Conservation (phyloP, 257 asterid species). For the Jasminum sambac region DNA sequence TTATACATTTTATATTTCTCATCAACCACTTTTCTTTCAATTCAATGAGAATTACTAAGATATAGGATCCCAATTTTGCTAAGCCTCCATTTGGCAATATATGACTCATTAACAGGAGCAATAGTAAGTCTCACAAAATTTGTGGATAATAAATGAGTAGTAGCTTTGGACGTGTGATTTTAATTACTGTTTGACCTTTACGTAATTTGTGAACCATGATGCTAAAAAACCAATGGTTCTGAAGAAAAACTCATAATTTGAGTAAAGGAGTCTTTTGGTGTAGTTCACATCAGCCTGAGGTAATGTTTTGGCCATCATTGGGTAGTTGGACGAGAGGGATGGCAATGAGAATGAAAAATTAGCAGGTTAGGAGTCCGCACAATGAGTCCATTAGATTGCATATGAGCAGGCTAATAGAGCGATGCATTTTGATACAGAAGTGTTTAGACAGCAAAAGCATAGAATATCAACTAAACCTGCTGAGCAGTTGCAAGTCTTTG, state of each 20-base stretch:
- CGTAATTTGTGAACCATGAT: no score
- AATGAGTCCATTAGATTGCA: background rate
- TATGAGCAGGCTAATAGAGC: conserved; percentile 10
- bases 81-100: no score
- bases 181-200: no score
- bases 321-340: background rate
- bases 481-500: conserved; percentile 7
- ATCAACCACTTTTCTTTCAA: background rate
- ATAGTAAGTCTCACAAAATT: no score
- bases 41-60: background rate
- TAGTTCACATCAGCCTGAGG: background rate
- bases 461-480: conserved; percentile 7
- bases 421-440: conserved; percentile 8
- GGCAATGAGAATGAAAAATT: background rate
- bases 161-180: no score
- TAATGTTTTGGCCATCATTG: background rate
- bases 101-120: no score
- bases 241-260: background rate
- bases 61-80: background rate
- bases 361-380: background rate
- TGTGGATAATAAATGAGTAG: no score
- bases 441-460: conserved; percentile 9
- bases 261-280: background rate
- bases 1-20: background rate
- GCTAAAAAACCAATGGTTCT: background rate